These are phyloP conservation scores for Botrytis paeoniae DNA, from an alignment of 2,329 filamentous ascomycete species.

Conservation along the genomic window DNA sequence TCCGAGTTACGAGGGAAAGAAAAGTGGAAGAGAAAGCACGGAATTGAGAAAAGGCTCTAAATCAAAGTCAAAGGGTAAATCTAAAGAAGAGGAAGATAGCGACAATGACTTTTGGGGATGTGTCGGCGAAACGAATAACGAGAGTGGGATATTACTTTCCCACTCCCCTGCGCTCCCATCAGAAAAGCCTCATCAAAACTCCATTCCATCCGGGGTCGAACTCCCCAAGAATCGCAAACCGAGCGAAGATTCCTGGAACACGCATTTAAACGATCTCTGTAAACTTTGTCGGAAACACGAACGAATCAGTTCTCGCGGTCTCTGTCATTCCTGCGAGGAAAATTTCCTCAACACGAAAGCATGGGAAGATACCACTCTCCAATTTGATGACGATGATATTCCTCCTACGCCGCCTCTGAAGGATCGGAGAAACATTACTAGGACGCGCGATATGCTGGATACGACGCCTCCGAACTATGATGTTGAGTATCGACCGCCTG, in stretches of 20 bases:
- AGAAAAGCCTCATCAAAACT: background rate
- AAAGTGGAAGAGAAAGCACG: background rate
- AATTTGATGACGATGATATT: background rate
- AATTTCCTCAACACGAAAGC: background rate
- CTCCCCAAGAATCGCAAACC: background rate
- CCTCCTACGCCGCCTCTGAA: background rate
- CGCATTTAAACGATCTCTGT: background rate
- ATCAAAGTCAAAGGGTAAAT: background rate
- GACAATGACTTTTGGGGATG: conserved; percentile 11
- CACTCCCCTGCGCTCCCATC: background rate
- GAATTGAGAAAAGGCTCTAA: background rate
- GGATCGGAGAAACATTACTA: background rate
- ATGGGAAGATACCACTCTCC: background rate
- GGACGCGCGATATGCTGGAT: background rate
- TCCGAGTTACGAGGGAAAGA: conserved; percentile 3
- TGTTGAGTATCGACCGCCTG: background rate
- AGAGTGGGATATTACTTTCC: background rate
- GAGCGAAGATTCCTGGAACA: background rate
- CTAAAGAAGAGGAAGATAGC: background rate
- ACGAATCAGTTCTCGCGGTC: background rate
- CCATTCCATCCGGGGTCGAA: background rate
- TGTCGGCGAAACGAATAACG: background rate
- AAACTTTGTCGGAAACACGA: conserved; percentile 5
- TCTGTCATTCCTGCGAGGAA: background rate
- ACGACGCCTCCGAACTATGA: background rate